Evolutionary conservation across 306 rosid species (phyloP).

Genomic region (Ziziphus jujuba): DNA sequence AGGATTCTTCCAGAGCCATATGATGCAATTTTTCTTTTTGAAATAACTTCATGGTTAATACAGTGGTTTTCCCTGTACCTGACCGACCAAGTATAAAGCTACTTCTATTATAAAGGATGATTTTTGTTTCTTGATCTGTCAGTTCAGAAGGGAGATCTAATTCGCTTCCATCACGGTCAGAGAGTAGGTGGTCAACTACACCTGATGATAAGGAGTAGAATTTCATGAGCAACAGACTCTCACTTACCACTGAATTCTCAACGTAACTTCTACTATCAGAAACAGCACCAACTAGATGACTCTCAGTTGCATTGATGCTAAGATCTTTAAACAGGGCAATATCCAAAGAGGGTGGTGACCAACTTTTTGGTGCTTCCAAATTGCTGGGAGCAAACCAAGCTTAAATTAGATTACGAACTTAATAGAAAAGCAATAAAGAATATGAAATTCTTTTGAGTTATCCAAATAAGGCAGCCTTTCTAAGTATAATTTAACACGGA

Average conservation of each 20-base stretch:
- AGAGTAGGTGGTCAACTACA: conserved; percentile 58
- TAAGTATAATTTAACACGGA: neutral
- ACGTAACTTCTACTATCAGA: conserved; percentile 58
- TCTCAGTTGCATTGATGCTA: conserved; percentile 21
- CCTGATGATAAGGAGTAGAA: conserved; percentile 61
- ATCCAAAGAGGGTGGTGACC: conserved; percentile 40
- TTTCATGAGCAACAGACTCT: conserved; percentile 76
- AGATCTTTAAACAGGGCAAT: conserved; percentile 40
- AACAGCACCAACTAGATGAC: conserved; percentile 19
- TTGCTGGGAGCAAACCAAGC: conserved; percentile 29
- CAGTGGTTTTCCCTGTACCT: conserved; percentile 89
- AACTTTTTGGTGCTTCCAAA: conserved; percentile 55
- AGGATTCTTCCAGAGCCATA: conserved; percentile 26
- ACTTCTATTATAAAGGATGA: conserved; percentile 56
- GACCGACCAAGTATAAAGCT: conserved; percentile 74
- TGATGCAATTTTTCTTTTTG: conserved; percentile 53
- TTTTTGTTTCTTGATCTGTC: conserved; percentile 63
- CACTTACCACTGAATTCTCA: conserved; percentile 79
- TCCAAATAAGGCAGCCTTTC: neutral
- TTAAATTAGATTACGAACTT: neutral
- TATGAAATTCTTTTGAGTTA: too few relatives aligned
- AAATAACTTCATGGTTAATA: conserved; percentile 71
- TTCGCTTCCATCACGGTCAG: conserved; percentile 51
- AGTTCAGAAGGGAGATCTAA: conserved; percentile 77
- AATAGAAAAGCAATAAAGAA: neutral